Percentiles rank a stretch among this genome's conserved stretches.
Conservation (phyloP, 2,329 filamentous ascomycete genomes). For the Fusarium neocosmosporiellum region DNA sequence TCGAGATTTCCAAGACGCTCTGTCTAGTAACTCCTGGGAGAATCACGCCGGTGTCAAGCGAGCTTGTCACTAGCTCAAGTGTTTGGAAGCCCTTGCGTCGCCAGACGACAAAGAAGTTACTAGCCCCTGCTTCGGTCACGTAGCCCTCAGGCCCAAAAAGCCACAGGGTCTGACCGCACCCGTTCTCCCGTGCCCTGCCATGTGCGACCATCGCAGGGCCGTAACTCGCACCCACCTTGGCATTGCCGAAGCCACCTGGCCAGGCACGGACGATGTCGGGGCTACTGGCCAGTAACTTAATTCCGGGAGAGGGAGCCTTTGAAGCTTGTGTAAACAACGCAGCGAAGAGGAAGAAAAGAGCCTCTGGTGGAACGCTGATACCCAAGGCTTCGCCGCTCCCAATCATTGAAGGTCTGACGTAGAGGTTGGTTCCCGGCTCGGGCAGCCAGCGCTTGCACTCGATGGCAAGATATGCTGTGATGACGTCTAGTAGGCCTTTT, state of each 20-base stretch:
- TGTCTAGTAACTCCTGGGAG: background rate
- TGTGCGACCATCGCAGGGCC: background rate
- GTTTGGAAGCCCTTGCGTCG: background rate
- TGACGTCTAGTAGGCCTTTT: background rate
- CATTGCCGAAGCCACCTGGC: background rate
- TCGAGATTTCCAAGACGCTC: background rate
- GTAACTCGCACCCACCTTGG: background rate
- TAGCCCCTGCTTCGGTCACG: background rate
- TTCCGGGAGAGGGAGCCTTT: background rate
- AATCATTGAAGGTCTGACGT: background rate
- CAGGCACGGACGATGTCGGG: background rate
- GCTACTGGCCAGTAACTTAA: background rate
- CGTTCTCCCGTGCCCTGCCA: background rate
- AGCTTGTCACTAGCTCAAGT: background rate
- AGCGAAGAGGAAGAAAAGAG: background rate
- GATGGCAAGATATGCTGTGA: background rate
- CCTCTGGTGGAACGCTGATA: background rate
- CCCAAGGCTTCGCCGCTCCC: background rate
- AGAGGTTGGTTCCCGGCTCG: background rate
- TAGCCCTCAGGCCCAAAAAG: background rate
- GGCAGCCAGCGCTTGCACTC: background rate
- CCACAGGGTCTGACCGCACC: background rate
- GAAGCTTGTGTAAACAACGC: background rate
- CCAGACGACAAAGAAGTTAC: background rate
- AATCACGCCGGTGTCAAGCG: background rate